Evolutionary conservation across 441 rosid genomes (phyloP), one percentile per base, ranked within the genome.

Genomic region (Populus hybrid): DNA sequence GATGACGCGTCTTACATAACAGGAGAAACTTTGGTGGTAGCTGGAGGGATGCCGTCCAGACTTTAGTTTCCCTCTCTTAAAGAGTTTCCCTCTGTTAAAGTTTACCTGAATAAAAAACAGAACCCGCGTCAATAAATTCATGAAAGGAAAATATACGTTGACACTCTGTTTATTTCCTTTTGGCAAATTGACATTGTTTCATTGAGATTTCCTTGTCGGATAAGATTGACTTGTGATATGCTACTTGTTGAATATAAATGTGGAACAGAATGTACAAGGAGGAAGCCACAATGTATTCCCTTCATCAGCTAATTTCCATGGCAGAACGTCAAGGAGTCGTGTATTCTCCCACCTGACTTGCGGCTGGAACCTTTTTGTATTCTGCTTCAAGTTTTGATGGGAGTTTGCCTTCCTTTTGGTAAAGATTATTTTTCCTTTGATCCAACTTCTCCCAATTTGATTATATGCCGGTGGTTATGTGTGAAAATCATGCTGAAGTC

Each of bases 21-120:
- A 0, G 97, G 97, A 73, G 99, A 95, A 85, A 91, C 89, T 70
- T 59, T 95, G 72, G 93, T 92, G 54, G 98, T 94, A 12, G 97
- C 97, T 1, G 99, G 99, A 73, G 98, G 97, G 40, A 83, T 87
- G 80, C 92, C 97, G 10, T 93, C 99, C 32, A 88, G 97, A 78
- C 95, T 96, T 34, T 88, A 79, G 80, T 24, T 73, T 12, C 20
- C 46, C 16, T 6, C 86, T 2, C 5, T 24, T 24, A 24, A 24
- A 24, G 24, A 24, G 24, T 24, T 24, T 24, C 24, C 24, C 24
- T 24, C 24, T 24, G 24, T 10, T 63, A 0, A 11, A 57, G 10
- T 30, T 35, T 8, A 14, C 65, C 3, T 1, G 18, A 42, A 12
- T 12, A 61, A 16, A 72, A 35, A 72, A 24, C 10, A 16, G 95